These are phyloP conservation scores for Phylloporus arenicola DNA, from an alignment of 768 basidiomycete species.

Conservation along the genomic window DNA sequence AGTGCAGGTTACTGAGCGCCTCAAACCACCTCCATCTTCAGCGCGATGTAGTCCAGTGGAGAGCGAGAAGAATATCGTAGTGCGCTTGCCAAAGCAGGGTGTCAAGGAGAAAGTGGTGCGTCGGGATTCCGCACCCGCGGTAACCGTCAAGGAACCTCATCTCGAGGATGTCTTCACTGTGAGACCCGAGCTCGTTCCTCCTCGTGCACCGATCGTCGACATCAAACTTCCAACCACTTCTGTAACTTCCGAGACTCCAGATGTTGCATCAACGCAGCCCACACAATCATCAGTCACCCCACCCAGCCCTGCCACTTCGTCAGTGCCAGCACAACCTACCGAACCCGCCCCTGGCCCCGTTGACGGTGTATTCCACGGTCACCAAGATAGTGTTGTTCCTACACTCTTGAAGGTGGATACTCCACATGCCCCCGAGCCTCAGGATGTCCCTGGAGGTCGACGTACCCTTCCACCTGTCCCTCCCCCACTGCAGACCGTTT, in stretches of 20 bases:
- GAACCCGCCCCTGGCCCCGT: constrained; percentile 6
- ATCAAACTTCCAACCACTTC: constrained; percentile 29
- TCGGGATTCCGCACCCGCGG: constrained; percentile 9
- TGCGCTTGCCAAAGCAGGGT: constrained; percentile 47
- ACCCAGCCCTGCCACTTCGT: constrained; percentile 6
- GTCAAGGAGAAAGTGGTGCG: constrained; percentile 32
- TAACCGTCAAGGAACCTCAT: constrained; percentile 34
- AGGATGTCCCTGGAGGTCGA: constrained; percentile 17
- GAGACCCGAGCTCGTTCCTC: constrained; percentile 41
- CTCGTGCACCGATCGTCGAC: constrained; percentile 22
- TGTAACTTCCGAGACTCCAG: not conserved
- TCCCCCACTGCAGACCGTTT: constrained; percentile 41
- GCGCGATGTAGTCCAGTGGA: constrained; percentile 33
- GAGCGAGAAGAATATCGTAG: constrained; percentile 43
- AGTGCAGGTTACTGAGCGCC: constrained; percentile 1
- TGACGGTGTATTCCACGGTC: constrained; percentile 23
- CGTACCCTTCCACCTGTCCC: constrained; percentile 35
- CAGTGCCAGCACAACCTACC: constrained; percentile 10
- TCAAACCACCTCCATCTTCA: constrained; percentile 16
- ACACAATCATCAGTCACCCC: constrained; percentile 3
- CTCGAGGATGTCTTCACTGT: constrained; percentile 57
- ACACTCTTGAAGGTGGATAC: constrained; percentile 29
- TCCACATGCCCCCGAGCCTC: constrained; percentile 16
- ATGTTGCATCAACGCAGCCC: constrained; percentile 6
- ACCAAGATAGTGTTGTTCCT: constrained; percentile 23